A percentile compares a stretch with the other conserved stretches of the same genome.
Evolutionary conservation across 805 yeast genomes (phyloP).

Genomic region (Tetrapisispora pingtungensis): DNA sequence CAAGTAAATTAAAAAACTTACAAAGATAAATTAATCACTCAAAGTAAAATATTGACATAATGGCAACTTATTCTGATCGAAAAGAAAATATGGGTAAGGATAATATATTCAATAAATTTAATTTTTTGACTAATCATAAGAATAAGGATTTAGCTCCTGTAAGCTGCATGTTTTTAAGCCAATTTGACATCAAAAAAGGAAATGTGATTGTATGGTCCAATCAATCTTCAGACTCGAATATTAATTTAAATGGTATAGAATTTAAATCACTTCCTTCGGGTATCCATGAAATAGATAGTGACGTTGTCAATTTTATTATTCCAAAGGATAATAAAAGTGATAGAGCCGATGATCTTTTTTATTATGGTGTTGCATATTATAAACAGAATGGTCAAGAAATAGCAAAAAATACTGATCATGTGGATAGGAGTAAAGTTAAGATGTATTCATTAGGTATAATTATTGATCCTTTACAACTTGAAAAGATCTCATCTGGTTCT

Average conservation of each 20-base stretch:
- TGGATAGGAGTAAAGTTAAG: conserved; percentile 38
- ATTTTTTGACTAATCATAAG: background rate
- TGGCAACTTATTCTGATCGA: background rate
- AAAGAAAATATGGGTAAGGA: background rate
- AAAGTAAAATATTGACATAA: background rate
- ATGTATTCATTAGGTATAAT: conserved; percentile 60
- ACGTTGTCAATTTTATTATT: conserved; percentile 44
- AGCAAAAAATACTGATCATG: conserved; percentile 7
- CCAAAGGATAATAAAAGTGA: conserved; percentile 18
- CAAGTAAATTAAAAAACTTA: no score
- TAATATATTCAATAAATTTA: background rate
- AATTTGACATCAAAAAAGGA: conserved; percentile 28
- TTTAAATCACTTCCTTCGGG: conserved; percentile 64
- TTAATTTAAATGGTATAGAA: conserved; percentile 40
- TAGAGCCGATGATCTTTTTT: conserved; percentile 9
- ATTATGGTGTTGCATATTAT: conserved; percentile 44
- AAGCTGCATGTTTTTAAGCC: conserved; percentile 19
- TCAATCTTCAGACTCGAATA: conserved; percentile 6
- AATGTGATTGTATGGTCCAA: conserved; percentile 24
- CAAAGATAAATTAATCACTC: no score
- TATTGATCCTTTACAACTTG: conserved; percentile 32
- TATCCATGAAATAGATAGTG: conserved; percentile 41
- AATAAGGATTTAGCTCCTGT: conserved; percentile 1
- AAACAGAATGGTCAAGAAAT: conserved; percentile 34
- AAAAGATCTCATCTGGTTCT: background rate